phyloP scores from a whole-genome alignment of 768 basidiomycete genomes.

The Pilatotrama ljubarskyi region DNA sequence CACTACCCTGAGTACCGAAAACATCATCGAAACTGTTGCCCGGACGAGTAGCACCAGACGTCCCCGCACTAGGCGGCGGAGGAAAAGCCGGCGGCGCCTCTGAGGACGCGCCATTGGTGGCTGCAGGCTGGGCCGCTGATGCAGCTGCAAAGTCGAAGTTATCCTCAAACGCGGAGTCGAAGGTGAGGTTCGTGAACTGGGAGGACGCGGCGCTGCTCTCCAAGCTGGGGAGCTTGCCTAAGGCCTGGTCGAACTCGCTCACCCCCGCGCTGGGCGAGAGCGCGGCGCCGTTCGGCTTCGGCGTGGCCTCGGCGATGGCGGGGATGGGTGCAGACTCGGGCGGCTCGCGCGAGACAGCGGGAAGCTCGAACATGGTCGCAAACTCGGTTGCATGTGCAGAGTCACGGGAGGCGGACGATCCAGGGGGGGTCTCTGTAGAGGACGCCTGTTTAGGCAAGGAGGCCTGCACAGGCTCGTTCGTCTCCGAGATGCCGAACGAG shows the following conservation, averaged over 20 bases:
- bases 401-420: conserved; percentile 27
- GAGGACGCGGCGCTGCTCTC: conserved; percentile 38
- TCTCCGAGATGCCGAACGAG: conserved; percentile 46
- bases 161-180: conserved; percentile 65
- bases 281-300: conserved; percentile 20
- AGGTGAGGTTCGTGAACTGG: conserved; percentile 47
- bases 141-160: conserved; percentile 64
- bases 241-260: conserved; percentile 74
- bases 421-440: conserved; percentile 18
- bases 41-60: conserved; percentile 18
- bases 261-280: conserved; percentile 33
- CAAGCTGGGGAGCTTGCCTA: conserved; percentile 48
- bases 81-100: conserved; percentile 16
- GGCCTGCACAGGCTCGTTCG: background rate
- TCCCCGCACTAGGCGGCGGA: conserved; percentile 10
- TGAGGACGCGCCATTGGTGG: conserved; percentile 32
- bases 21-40: conserved; percentile 37
- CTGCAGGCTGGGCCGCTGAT: conserved; percentile 31
- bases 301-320: conserved; percentile 10
- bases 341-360: conserved; percentile 9
- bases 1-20: conserved; percentile 25
- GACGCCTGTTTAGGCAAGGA: conserved; percentile 12
- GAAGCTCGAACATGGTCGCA: conserved; percentile 18
- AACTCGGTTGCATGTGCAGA: conserved; percentile 22
- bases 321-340: conserved; percentile 19